Conservation (phyloP, 106 monocot genomes). For the Agapanthus africanus region DNA sequence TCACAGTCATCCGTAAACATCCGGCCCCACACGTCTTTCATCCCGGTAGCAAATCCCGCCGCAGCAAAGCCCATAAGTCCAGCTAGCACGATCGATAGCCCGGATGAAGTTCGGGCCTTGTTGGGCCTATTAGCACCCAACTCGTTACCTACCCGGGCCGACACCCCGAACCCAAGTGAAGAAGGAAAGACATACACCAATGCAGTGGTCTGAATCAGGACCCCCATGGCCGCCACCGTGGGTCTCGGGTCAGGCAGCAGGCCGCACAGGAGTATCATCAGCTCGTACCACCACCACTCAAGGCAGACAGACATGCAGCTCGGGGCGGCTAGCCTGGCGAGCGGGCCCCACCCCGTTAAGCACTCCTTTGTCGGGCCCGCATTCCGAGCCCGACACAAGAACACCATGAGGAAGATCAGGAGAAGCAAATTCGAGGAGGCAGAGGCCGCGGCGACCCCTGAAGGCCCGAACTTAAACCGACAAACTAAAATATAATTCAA, state of each 20-base stretch:
- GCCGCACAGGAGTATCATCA: constrained; percentile 42
- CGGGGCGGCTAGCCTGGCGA: constrained; percentile 27
- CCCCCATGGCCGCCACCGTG: constrained; percentile 22
- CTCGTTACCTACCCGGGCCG: constrained; percentile 20
- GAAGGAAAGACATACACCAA: constrained; percentile 25
- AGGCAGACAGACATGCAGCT: constrained; percentile 43
- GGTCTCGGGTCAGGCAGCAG: constrained; percentile 20
- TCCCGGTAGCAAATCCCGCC: constrained; percentile 10
- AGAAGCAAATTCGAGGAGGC: constrained; percentile 30
- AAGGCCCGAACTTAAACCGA: constrained; percentile 11
- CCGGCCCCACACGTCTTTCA: constrained; percentile 12
- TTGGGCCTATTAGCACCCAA: constrained; percentile 15
- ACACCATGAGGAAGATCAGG: not conserved
- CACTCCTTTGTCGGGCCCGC: constrained; percentile 9
- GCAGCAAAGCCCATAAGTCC: constrained; percentile 10
- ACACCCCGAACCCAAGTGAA: constrained; percentile 20
- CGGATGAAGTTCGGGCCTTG: constrained; percentile 7
- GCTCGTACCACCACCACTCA: too few relatives aligned
- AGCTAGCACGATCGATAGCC: not conserved
- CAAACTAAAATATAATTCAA: constrained; percentile 24
- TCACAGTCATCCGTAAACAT: constrained; percentile 15
- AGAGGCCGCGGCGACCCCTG: constrained; percentile 34
- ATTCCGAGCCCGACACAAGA: not conserved
- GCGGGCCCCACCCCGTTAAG: constrained; percentile 24
- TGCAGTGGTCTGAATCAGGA: constrained; percentile 22